Percentiles rank a stretch among this genome's conserved stretches.
Evolutionary conservation across 805 yeast species (phyloP).

Genomic region (Metschnikowia santaceciliae): DNA sequence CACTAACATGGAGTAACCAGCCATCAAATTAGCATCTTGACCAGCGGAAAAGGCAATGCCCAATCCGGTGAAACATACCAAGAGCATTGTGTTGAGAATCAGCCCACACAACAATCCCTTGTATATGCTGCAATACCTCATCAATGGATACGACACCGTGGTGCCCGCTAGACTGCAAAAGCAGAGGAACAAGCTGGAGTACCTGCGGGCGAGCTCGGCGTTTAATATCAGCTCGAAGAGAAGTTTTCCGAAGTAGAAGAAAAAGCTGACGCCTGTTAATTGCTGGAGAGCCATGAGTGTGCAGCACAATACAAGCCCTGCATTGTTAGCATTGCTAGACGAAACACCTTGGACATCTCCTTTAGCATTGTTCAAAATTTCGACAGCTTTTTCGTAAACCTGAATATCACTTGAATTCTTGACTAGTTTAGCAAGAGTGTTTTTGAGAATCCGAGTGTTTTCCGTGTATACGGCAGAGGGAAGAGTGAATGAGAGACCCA

Average conservation of each 20-base stretch:
- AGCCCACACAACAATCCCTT: slow-evolving; percentile 13
- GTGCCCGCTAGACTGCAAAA: slow-evolving; percentile 21
- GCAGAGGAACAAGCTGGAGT: slow-evolving; percentile 18
- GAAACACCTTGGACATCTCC: not conserved
- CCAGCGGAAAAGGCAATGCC: not conserved
- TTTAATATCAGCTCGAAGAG: slow-evolving; percentile 16
- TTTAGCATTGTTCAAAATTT: not conserved
- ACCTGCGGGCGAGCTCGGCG: not conserved
- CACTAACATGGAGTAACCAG: slow-evolving; percentile 13
- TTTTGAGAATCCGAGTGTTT: not conserved
- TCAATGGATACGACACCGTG: slow-evolving; percentile 15
- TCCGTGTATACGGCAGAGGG: not conserved
- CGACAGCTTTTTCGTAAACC: not conserved
- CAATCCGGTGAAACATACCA: slow-evolving; percentile 5
- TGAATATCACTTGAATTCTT: not conserved
- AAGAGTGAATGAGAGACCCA: not conserved
- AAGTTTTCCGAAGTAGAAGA: slow-evolving; percentile 28
- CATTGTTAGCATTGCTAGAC: not conserved
- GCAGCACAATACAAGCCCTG: slow-evolving; percentile 17
- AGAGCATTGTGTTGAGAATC: slow-evolving; percentile 2
- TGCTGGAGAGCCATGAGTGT: slow-evolving; percentile 31
- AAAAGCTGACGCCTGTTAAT: slow-evolving; percentile 31
- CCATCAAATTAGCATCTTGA: not conserved
- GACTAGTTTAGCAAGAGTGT: not conserved
- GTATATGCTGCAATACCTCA: slow-evolving; percentile 12